Evolutionary conservation across 306 rosid species (phyloP), one percentile per base, ranked within the genome.

Genomic region (Leucaena leucocephala): DNA sequence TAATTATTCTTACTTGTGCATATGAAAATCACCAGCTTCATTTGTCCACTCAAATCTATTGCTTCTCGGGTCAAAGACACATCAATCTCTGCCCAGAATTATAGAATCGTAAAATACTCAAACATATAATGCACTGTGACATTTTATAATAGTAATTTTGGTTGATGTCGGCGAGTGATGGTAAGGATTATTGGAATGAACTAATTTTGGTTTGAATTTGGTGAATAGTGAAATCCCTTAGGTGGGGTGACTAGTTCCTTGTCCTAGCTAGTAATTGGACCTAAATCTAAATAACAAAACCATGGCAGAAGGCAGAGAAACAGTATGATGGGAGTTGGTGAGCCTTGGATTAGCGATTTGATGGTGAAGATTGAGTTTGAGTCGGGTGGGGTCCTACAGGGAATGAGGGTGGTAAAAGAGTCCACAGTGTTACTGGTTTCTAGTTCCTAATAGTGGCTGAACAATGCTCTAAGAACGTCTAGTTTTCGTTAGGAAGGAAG

Each of bases 1-100:
- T 86, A 82, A 80, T 88, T 78, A 48, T 86, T 76, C 27, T 83
- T 83, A 69, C 92, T 50, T 49, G 84, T 84, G 65, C 85, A 50
- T 49, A 74, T 74, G 44, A 82, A 78, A 35, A 46, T 89, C 42
- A 44, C 52, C 85, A 58, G 77, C 88, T 86, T 84, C 71, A 71
- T 81, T 79, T 84, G 86, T 70, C 88, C 58, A 62, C 78, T 86
- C 86, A 61, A 33, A 54, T 80, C 75, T 39, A 48, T 70, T 72
- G 33, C 84, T 81, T 58, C 49, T 67, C 78, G 55, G 59, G 17
- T 76, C 86, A 76, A 62, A 73, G 58, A 50, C 74, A 33, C 76
- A 46, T 81, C 85, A 82, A 82, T 61, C 64, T 80, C 55, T 66
- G 68, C 58, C 12, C 71, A 40, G 73, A 75, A 64, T 4, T 43